Evolutionary conservation across 108 stramenopile genomes (phyloP).

Genomic region (Cylindrotheca closterium): DNA sequence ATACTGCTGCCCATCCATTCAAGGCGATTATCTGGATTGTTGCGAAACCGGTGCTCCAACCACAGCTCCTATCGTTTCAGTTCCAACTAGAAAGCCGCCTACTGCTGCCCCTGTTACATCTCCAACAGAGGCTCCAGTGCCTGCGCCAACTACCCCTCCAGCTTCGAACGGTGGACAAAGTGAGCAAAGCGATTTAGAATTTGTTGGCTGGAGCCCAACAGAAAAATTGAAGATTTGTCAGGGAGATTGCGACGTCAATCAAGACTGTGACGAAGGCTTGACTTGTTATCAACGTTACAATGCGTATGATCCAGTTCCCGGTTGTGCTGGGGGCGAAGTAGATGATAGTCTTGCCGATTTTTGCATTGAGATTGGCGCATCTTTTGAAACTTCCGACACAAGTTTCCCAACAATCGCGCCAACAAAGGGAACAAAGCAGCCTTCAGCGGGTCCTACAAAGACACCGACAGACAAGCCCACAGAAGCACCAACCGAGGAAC

Average conservation of each 20-base stretch:
- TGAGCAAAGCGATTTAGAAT: not conserved
- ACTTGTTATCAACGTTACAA: constrained; percentile 35
- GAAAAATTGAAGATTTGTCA: constrained; percentile 23
- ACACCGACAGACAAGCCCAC: not conserved
- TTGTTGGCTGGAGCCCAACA: constrained; percentile 32
- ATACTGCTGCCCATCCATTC: not conserved
- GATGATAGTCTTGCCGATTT: constrained; percentile 5
- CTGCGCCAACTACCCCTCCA: too few relatives aligned
- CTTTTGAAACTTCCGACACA: not conserved
- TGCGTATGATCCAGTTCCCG: constrained; percentile 22
- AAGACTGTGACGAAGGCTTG: constrained; percentile 36
- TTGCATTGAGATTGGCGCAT: constrained; percentile 1
- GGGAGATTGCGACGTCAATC: constrained; percentile 46
- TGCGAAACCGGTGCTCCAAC: not conserved
- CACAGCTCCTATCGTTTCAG: not conserved
- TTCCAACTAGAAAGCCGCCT: too few relatives aligned
- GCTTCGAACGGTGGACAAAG: constrained; percentile 15
- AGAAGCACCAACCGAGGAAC: not conserved
- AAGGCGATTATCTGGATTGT: not conserved
- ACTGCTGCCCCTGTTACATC: too few relatives aligned
- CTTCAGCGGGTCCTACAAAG: not conserved
- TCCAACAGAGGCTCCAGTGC: too few relatives aligned
- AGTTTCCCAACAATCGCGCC: constrained; percentile 2
- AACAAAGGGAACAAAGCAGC: constrained; percentile 3
- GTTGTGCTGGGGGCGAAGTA: constrained; percentile 12